Percentiles rank a stretch among this genome's conserved stretches.
These are phyloP conservation scores for Syzygium aromaticum DNA, from an alignment of 345 rosid species.

Conservation along the genomic window DNA sequence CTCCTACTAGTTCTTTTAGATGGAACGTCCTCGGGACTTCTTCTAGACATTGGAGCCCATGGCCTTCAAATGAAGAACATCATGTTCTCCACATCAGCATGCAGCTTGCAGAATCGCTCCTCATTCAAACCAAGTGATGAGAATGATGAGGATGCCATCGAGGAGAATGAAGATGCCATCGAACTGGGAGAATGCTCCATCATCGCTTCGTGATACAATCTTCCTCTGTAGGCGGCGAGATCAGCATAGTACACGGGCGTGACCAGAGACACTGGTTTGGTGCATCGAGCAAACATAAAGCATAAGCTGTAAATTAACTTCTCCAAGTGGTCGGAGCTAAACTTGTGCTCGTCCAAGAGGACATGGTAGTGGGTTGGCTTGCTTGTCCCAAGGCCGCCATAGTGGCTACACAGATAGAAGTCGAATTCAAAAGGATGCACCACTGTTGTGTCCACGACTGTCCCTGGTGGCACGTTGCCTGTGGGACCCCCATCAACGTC, in stretches of 20 bases:
- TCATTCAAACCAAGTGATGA: slow-evolving; percentile 32
- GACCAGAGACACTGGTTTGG: slow-evolving; percentile 68
- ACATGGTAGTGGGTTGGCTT: slow-evolving; percentile 82
- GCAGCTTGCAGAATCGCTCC: slow-evolving; percentile 47
- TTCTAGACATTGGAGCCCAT: not conserved
- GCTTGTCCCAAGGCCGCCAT: slow-evolving; percentile 79
- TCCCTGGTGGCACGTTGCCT: slow-evolving; percentile 72
- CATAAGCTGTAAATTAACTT: slow-evolving; percentile 72
- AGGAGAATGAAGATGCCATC: slow-evolving; percentile 3
- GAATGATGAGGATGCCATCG: slow-evolving; percentile 13
- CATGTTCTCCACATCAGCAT: slow-evolving; percentile 42
- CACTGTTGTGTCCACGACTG: slow-evolving; percentile 64
- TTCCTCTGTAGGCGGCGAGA: slow-evolving; percentile 75
- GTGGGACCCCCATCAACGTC: slow-evolving; percentile 26
- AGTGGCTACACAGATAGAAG: slow-evolving; percentile 82
- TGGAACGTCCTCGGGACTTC: too few species aligned
- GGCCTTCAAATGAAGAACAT: slow-evolving; percentile 68
- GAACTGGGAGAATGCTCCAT: slow-evolving; percentile 39
- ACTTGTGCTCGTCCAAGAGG: slow-evolving; percentile 64
- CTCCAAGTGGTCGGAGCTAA: slow-evolving; percentile 61
- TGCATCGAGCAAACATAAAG: slow-evolving; percentile 83
- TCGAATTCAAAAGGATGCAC: slow-evolving; percentile 79
- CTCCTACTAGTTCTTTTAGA: too few species aligned
- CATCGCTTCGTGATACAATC: slow-evolving; percentile 60
- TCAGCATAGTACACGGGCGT: slow-evolving; percentile 88